Evolutionary conservation across 106 monocot genomes (phyloP).

Genomic region (Dendrobium officinale): DNA sequence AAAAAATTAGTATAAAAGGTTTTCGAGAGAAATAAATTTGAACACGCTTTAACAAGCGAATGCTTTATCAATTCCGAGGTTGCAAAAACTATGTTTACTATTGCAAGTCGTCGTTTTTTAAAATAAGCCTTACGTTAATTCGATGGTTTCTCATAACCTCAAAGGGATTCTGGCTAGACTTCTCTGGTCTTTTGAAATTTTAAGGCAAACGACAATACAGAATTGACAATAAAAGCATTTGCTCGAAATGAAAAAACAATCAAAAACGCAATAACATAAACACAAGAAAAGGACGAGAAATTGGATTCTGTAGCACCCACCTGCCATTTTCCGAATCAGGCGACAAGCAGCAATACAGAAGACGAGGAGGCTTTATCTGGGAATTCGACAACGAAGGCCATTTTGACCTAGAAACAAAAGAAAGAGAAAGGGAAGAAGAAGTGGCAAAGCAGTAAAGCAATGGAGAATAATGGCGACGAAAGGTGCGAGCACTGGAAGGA

Average conservation of each 20-base stretch:
- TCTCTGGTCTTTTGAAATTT: not conserved
- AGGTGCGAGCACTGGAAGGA: not conserved
- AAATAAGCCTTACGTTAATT: not conserved
- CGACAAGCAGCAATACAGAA: slow-evolving; percentile 42
- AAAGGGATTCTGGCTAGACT: not conserved
- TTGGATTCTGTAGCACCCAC: not conserved
- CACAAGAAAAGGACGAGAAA: not conserved
- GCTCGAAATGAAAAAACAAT: not conserved
- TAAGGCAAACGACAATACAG: not conserved
- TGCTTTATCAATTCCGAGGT: not conserved
- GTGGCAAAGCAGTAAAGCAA: not conserved
- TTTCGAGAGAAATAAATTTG: not conserved
- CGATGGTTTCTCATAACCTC: not conserved
- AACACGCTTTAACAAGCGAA: not conserved
- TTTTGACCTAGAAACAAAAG: slow-evolving; percentile 10
- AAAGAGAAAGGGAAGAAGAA: not conserved
- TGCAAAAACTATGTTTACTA: not conserved
- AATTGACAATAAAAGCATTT: not conserved
- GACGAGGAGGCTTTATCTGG: slow-evolving; percentile 37
- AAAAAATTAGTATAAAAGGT: not conserved
- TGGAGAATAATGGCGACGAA: slow-evolving; percentile 12
- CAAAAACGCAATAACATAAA: not conserved
- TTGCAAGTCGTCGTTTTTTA: not conserved
- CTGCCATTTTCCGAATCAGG: not conserved
- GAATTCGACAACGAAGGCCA: slow-evolving; percentile 35